phyloP scores from a whole-genome alignment of 441 rosid genomes.

The California macrophylla region DNA sequence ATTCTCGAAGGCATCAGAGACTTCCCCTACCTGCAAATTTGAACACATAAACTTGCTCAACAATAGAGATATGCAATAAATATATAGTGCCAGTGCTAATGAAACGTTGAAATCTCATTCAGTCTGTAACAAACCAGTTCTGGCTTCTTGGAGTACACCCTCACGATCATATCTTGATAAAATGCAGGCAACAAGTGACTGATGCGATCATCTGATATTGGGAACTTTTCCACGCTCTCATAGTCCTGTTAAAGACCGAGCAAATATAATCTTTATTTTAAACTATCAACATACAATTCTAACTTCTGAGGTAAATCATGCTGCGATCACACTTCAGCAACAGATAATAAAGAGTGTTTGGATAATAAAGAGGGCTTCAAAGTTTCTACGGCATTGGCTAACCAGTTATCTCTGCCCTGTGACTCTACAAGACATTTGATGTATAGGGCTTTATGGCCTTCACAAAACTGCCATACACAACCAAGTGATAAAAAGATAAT shows the following conservation, averaged over 20 bases:
- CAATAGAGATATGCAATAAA: constrained; percentile 2
- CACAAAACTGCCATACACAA: neutral
- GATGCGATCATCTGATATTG: constrained; percentile 55
- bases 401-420: neutral
- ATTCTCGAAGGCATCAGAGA: constrained; percentile 81
- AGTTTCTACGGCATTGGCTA: neutral
- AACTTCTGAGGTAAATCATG: neutral
- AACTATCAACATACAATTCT: neutral
- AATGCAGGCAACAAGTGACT: constrained; percentile 77
- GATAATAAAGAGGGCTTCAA: neutral
- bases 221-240: constrained; percentile 61
- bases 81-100: neutral
- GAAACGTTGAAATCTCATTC: neutral
- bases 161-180: constrained; percentile 82
- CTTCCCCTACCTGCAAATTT: constrained; percentile 50
- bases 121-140: constrained; percentile 50
- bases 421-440: neutral
- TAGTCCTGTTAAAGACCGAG: constrained; percentile 47
- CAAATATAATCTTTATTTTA: constrained; percentile 5
- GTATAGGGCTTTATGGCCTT: neutral
- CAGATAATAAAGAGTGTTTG: neutral
- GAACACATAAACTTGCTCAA: neutral
- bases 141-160: constrained; percentile 75
- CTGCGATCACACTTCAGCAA: neutral
- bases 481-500: neutral